Conservation (phyloP, 2,329 filamentous ascomycete genomes). For the Macrophomina pseudophaseolina region DNA sequence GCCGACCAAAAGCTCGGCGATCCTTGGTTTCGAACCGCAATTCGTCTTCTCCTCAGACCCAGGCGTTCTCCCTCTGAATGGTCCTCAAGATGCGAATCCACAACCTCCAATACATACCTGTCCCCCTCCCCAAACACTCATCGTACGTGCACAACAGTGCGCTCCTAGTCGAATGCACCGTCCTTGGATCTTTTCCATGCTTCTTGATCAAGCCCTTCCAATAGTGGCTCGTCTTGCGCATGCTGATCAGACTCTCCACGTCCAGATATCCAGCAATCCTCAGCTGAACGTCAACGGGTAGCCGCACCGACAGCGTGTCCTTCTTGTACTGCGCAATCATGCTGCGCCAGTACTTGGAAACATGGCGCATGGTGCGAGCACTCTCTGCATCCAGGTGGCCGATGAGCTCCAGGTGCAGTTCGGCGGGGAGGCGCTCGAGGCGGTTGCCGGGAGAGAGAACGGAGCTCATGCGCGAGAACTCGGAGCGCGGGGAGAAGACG, state of each 20-base stretch:
- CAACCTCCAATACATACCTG: slow-evolving; percentile 10
- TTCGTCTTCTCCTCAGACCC: not conserved
- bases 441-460: slow-evolving; percentile 4
- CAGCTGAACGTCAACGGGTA: slow-evolving; percentile 11
- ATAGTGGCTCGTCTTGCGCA: not conserved
- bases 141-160: slow-evolving; percentile 19
- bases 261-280: slow-evolving; percentile 9
- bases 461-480: slow-evolving; percentile 13
- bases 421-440: slow-evolving; percentile 15
- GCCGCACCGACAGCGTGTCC: not conserved
- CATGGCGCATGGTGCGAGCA: slow-evolving; percentile 1
- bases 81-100: slow-evolving; percentile 12
- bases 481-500: slow-evolving; percentile 4
- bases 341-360: slow-evolving; percentile 16
- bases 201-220: slow-evolving; percentile 8
- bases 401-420: slow-evolving; percentile 14
- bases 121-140: slow-evolving; percentile 7
- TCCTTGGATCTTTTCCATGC: slow-evolving; percentile 2
- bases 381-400: slow-evolving; percentile 5
- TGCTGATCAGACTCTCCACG: slow-evolving; percentile 7
- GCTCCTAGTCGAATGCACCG: slow-evolving; percentile 13
- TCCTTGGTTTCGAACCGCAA: too few species aligned
- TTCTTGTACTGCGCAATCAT: slow-evolving; percentile 10
- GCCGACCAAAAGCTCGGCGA: too few species aligned
- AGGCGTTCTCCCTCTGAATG: slow-evolving; percentile 13